Evolutionary conservation across 768 basidiomycete species (phyloP).

Genomic region (Trametes punicea): DNA sequence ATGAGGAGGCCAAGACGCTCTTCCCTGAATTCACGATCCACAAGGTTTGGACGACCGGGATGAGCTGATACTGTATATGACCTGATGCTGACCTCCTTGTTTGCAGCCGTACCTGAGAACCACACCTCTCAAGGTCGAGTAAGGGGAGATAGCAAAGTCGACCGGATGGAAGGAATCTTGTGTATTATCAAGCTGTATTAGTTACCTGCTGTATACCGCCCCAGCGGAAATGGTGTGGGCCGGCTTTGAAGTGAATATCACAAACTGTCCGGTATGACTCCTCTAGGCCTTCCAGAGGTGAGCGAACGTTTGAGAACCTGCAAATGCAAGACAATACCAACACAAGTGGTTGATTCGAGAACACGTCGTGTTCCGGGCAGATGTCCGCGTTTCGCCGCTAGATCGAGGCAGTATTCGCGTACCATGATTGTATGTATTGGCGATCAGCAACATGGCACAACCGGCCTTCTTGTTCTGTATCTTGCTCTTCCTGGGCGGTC

Average conservation of each 20-base stretch:
- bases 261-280: too few species aligned
- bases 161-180: constrained; percentile 35
- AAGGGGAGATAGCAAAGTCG: constrained; percentile 59
- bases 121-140: constrained; percentile 46
- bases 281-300: too few species aligned
- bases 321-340: too few species aligned
- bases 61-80: background rate
- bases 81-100: background rate
- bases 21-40: constrained; percentile 84
- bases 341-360: too few species aligned
- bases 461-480: too few species aligned
- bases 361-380: too few species aligned
- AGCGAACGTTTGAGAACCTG: too few species aligned
- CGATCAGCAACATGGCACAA: too few species aligned
- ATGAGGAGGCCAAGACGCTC: constrained; percentile 86
- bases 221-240: background rate
- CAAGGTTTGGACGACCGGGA: constrained; percentile 49
- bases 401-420: too few species aligned
- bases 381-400: too few species aligned
- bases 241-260: background rate
- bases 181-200: constrained; percentile 1
- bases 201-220: constrained; percentile 32
- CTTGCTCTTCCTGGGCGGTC: too few species aligned
- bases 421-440: too few species aligned
- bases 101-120: constrained; percentile 84